Conservation (phyloP, 1,284 basidiomycete genomes). For the Papiliotrema fonsecae region DNA sequence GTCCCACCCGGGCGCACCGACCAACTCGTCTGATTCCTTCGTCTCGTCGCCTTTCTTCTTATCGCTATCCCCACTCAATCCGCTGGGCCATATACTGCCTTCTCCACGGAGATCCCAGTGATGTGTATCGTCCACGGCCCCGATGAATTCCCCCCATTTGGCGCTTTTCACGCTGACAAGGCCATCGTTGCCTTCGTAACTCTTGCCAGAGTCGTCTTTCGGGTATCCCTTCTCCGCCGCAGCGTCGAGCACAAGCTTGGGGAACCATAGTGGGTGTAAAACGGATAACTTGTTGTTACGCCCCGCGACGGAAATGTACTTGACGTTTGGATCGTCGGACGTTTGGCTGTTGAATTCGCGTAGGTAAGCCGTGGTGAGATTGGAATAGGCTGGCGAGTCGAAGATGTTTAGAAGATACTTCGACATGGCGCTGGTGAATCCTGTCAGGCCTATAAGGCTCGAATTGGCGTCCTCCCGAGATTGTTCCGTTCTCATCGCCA, state of each 20-base stretch:
- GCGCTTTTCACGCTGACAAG: constrained; percentile 85
- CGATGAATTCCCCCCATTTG: constrained; percentile 89
- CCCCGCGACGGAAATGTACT: constrained; percentile 88
- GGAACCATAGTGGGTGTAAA: constrained; percentile 94
- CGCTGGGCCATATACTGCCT: constrained; percentile 49
- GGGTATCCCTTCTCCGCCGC: constrained; percentile 53
- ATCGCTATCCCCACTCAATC: constrained; percentile 17
- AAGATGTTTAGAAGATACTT: constrained; percentile 84
- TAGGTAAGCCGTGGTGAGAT: constrained; percentile 83
- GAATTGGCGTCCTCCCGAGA: not conserved
- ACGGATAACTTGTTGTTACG: constrained; percentile 64
- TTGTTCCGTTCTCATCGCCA: constrained; percentile 24
- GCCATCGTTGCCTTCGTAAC: constrained; percentile 87
- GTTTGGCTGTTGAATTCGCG: constrained; percentile 88
- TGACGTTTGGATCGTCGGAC: constrained; percentile 75
- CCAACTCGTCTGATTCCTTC: constrained; percentile 1
- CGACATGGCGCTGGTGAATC: constrained; percentile 55
- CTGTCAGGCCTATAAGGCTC: constrained; percentile 20
- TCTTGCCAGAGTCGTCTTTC: constrained; percentile 41
- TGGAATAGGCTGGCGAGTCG: constrained; percentile 95
- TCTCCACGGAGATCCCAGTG: constrained; percentile 94
- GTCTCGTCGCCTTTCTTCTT: constrained; percentile 22
- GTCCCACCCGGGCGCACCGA: constrained; percentile 18
- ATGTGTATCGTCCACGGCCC: constrained; percentile 82
- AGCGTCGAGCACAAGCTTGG: constrained; percentile 84